phyloP scores from a whole-genome alignment of 768 basidiomycete genomes.

The Leccinum boreale region DNA sequence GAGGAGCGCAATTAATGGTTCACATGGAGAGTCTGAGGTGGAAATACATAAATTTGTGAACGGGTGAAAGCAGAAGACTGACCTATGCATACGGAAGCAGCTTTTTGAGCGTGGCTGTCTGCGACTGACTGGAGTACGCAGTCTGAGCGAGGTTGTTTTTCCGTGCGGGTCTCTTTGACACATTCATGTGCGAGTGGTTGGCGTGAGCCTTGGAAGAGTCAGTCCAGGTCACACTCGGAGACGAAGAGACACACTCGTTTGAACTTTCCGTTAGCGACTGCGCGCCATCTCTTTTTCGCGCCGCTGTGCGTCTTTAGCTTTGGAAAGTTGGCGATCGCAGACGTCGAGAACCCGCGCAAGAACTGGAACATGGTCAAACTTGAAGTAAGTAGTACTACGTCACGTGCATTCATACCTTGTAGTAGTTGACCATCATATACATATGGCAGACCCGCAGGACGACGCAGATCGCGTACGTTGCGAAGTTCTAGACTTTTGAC shows the following conservation, averaged over 20 bases:
- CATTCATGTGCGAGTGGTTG: constrained; percentile 72
- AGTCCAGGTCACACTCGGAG: neutral
- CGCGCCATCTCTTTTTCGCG: constrained; percentile 78
- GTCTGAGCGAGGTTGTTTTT: constrained; percentile 66
- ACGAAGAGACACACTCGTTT: constrained; percentile 57
- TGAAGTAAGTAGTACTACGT: neutral
- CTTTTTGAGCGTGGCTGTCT: constrained; percentile 67
- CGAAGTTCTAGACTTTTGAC: neutral
- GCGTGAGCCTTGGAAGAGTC: constrained; percentile 53
- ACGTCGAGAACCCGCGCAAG: constrained; percentile 57
- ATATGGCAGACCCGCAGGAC: constrained; percentile 51
- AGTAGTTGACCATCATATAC: constrained; percentile 19
- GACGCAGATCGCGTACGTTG: constrained; percentile 75
- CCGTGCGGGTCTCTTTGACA: constrained; percentile 57
- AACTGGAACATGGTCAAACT: constrained; percentile 31
- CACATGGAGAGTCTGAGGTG: constrained; percentile 7
- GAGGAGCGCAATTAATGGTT: constrained; percentile 9
- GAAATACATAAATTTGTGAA: neutral
- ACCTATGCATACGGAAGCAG: constrained; percentile 63
- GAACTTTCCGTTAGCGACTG: constrained; percentile 64
- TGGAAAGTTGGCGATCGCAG: constrained; percentile 53
- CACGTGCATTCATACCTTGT: constrained; percentile 4
- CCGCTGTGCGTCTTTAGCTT: constrained; percentile 81
- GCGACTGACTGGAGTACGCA: constrained; percentile 61
- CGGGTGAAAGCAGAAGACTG: neutral